Evolutionary conservation across 169 alveolate genomes (phyloP).

Genomic region (Plasmodium knowlesi): DNA sequence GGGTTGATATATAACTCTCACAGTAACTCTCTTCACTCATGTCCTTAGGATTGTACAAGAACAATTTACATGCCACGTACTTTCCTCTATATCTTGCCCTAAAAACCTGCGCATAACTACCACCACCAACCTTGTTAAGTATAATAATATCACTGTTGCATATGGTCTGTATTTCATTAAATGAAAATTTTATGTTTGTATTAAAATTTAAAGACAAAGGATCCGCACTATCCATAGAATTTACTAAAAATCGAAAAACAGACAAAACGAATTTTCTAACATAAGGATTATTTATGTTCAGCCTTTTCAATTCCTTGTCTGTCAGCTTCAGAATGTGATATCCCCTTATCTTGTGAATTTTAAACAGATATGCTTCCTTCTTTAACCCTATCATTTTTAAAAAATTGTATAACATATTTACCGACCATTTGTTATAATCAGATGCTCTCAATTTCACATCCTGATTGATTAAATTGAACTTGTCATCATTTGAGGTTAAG

Average conservation of each 20-base stretch:
- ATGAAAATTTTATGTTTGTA: conserved; percentile 16
- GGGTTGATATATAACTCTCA: conserved; percentile 72
- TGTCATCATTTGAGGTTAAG: conserved; percentile 48
- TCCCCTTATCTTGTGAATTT: conserved; percentile 71
- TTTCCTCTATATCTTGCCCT: conserved; percentile 37
- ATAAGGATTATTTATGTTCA: conserved; percentile 74
- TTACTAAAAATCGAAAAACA: conserved; percentile 76
- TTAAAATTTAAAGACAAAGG: conserved; percentile 72
- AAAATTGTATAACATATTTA: conserved; percentile 68
- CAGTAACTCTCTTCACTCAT: conserved; percentile 59
- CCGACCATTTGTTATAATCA: conserved; percentile 73
- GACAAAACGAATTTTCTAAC: conserved; percentile 74
- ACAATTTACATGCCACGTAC: conserved; percentile 77
- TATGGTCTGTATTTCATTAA: conserved; percentile 34
- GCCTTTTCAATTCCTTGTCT: conserved; percentile 60
- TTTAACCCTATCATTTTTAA: conserved; percentile 69
- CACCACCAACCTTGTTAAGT: conserved; percentile 74
- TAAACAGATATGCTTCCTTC: conserved; percentile 69
- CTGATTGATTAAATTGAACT: conserved; percentile 42
- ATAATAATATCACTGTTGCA: conserved; percentile 32
- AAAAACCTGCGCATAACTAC: conserved; percentile 73
- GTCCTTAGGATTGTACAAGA: conserved; percentile 40
- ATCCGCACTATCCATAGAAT: conserved; percentile 78
- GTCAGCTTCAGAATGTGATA: conserved; percentile 71
- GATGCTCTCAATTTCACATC: conserved; percentile 74